These are phyloP conservation scores for Pleurostoma richardsiae DNA, from an alignment of 2,329 filamentous ascomycete genomes.

Conservation along the genomic window DNA sequence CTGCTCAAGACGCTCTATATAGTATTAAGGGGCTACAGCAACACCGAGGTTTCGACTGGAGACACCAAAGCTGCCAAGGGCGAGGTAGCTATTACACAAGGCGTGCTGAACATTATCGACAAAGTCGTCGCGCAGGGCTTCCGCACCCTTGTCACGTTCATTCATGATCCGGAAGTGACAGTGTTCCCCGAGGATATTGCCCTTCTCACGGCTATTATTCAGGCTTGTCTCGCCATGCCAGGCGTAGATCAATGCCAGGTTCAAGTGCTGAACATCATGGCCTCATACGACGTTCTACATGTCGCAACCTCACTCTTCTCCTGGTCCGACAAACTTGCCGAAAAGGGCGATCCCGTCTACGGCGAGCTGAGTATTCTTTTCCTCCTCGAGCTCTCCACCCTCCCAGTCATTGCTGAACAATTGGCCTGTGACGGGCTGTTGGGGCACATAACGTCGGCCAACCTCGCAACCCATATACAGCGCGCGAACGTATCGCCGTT, in stretches of 20 bases:
- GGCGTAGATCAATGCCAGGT: slow-evolving; percentile 66
- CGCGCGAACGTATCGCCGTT: slow-evolving; percentile 71
- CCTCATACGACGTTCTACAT: slow-evolving; percentile 68
- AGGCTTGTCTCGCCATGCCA: slow-evolving; percentile 75
- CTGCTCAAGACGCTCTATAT: slow-evolving; percentile 84
- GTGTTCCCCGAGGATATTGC: slow-evolving; percentile 76
- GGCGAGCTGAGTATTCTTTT: slow-evolving; percentile 89
- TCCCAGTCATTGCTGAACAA: slow-evolving; percentile 79
- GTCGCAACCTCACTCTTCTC: slow-evolving; percentile 85
- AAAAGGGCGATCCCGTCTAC: slow-evolving; percentile 80
- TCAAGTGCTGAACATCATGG: slow-evolving; percentile 66
- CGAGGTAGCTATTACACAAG: slow-evolving; percentile 47
- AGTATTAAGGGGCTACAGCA: slow-evolving; percentile 62
- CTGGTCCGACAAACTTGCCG: slow-evolving; percentile 81
- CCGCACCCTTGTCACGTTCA: slow-evolving; percentile 70
- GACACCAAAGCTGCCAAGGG: slow-evolving; percentile 22
- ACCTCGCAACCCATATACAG: slow-evolving; percentile 72
- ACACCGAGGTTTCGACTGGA: slow-evolving; percentile 21
- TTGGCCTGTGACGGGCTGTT: slow-evolving; percentile 84
- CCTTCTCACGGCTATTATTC: slow-evolving; percentile 81
- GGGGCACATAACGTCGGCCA: slow-evolving; percentile 72
- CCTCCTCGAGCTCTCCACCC: slow-evolving; percentile 77
- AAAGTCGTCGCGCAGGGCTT: slow-evolving; percentile 78
- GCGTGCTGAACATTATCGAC: slow-evolving; percentile 74
- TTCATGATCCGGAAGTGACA: slow-evolving; percentile 68